Evolutionary conservation across 1,284 basidiomycete genomes (phyloP).

Genomic region (Ganoderma leucocontextum): DNA sequence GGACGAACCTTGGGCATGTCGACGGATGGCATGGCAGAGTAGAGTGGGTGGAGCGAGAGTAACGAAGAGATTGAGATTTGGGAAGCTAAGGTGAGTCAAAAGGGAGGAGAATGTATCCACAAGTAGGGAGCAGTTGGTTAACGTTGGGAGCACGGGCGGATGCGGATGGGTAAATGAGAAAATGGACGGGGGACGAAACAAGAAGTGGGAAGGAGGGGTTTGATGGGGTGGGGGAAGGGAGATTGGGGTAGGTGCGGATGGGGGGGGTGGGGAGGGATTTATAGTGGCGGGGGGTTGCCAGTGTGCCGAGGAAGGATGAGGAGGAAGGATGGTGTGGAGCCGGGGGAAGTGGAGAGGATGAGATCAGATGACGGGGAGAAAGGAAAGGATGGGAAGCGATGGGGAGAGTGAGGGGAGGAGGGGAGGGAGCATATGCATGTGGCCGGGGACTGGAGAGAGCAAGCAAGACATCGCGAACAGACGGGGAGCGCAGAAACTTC

Average conservation of each 20-base stretch:
- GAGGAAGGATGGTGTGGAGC: background rate
- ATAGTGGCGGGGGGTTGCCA: background rate
- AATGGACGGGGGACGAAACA: background rate
- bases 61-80: background rate
- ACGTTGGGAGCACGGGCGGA: conserved; percentile 8
- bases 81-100: too few species aligned
- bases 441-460: background rate
- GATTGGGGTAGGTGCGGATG: background rate
- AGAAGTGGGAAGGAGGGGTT: background rate
- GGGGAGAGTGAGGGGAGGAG: background rate
- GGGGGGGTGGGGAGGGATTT: background rate
- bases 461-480: conserved; percentile 4
- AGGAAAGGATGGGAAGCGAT: background rate
- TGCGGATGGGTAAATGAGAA: background rate
- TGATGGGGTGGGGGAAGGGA: background rate
- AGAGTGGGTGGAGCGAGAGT: conserved; percentile 9
- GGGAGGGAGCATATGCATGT: background rate
- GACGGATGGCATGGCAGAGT: conserved; percentile 27
- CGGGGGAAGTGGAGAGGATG: background rate
- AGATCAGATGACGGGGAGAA: background rate
- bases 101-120: background rate
- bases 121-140: background rate
- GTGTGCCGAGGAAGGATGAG: background rate
- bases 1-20: conserved; percentile 30
- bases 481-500: background rate